Conservation (phyloP, 352 stramenopile species). For the Pythium guiyangense region DNA sequence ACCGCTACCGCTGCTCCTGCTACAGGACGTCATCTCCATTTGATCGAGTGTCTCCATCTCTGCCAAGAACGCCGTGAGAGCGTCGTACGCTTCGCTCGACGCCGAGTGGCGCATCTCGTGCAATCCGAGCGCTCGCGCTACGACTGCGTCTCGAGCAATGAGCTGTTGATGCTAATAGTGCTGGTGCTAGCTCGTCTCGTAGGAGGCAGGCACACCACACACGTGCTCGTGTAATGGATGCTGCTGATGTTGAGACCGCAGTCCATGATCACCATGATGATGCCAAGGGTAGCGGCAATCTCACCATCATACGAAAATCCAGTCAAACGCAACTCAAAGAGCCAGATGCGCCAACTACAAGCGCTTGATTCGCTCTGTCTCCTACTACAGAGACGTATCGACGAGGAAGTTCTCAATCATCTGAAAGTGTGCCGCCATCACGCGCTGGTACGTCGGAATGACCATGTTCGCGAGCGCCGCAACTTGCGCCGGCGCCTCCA, state of each 20-base stretch:
- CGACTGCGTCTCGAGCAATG: not conserved
- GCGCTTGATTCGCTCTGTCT: not conserved
- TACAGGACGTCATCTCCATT: not conserved
- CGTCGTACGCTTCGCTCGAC: conserved; percentile 2
- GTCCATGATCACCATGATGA: not conserved
- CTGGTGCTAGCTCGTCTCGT: too few species aligned
- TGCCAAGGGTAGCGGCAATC: not conserved
- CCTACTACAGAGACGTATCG: conserved; percentile 3
- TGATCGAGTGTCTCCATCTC: conserved; percentile 9
- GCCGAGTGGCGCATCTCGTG: not conserved
- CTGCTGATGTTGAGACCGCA: not conserved
- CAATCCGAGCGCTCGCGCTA: not conserved
- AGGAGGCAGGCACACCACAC: too few species aligned
- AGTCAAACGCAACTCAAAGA: not conserved
- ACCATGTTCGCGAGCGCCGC: conserved; percentile 5
- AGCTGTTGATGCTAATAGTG: not conserved
- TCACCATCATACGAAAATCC: not conserved
- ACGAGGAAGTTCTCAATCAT: conserved; percentile 17
- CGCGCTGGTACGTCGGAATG: conserved; percentile 5
- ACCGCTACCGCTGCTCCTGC: conserved; percentile 1
- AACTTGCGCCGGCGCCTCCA: conserved; percentile 1
- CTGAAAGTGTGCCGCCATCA: conserved; percentile 10
- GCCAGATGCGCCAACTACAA: not conserved
- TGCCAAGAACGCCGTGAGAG: conserved; percentile 7
- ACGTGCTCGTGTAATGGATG: not conserved